Conservation (phyloP, 1,284 basidiomycete genomes). For the Tilletia indica region DNA sequence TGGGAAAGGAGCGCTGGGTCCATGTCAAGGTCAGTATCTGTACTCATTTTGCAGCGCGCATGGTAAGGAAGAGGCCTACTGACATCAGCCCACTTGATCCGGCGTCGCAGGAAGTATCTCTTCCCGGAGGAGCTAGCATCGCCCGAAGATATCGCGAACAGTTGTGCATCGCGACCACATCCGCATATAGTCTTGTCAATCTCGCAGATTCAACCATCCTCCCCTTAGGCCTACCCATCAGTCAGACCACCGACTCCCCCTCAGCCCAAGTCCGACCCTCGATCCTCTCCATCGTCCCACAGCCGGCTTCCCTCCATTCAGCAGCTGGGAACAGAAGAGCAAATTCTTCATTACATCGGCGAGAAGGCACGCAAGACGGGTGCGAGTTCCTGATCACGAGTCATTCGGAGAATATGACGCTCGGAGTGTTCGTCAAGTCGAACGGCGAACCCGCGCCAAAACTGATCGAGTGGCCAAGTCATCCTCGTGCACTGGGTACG, state of each 20-base stretch:
- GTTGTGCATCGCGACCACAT: conserved; percentile 49
- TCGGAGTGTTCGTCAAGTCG: conserved; percentile 49
- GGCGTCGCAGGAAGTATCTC: conserved; percentile 33
- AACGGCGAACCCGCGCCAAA: conserved; percentile 50
- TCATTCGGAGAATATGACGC: conserved; percentile 43
- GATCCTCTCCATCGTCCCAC: conserved; percentile 38
- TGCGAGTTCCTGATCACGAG: conserved; percentile 52
- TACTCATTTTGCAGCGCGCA: neutral
- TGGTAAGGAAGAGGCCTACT: too few relatives aligned
- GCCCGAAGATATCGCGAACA: conserved; percentile 42
- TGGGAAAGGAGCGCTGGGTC: conserved; percentile 33
- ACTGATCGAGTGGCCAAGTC: conserved; percentile 52
- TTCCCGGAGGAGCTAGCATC: conserved; percentile 47
- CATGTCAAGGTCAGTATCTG: conserved; percentile 34
- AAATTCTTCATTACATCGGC: too few relatives aligned
- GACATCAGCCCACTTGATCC: too few relatives aligned
- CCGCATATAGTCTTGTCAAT: conserved; percentile 48
- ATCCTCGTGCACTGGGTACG: conserved; percentile 48
- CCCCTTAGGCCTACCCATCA: conserved; percentile 51
- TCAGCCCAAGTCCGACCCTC: conserved; percentile 47
- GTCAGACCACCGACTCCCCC: conserved; percentile 42
- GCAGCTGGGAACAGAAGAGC: too few relatives aligned
- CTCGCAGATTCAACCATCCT: conserved; percentile 35
- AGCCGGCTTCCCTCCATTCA: neutral
- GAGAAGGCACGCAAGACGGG: neutral